Evolutionary conservation across 2,329 filamentous ascomycete genomes (phyloP).

Genomic region (Fusarium fracticaudum): DNA sequence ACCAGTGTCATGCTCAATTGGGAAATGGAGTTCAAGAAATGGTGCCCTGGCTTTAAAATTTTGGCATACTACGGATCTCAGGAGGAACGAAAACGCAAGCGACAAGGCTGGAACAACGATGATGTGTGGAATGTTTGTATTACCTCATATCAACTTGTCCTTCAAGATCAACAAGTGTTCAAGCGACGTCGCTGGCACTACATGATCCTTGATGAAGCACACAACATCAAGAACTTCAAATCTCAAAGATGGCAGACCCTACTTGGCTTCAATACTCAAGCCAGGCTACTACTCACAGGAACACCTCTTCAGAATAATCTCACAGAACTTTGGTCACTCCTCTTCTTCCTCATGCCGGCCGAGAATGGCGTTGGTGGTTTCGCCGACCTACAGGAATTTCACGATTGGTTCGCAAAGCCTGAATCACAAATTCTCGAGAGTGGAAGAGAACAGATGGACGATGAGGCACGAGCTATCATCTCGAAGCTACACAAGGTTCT

Average conservation of each 20-base stretch:
- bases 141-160: conserved; percentile 95
- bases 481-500: conserved; percentile 93
- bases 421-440: conserved; percentile 97
- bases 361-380: conserved; percentile 89
- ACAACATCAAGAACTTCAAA: conserved; percentile 99
- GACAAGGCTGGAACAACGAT: conserved; percentile 91
- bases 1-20: conserved; percentile 99
- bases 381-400: conserved; percentile 94
- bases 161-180: conserved; percentile 94
- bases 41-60: conserved; percentile 97
- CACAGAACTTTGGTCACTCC: conserved; percentile 93
- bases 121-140: conserved; percentile 97
- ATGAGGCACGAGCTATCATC: conserved; percentile 91
- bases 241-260: conserved; percentile 97
- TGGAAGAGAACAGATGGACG: conserved; percentile 91
- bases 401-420: conserved; percentile 93
- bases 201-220: conserved; percentile 96
- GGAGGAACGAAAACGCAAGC: conserved; percentile 90
- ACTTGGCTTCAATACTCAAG: conserved; percentile 90
- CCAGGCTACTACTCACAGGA: conserved; percentile 87
- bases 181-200: conserved; percentile 96
- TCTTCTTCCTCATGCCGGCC: conserved; percentile 96
- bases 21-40: conserved; percentile 99
- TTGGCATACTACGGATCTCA: conserved; percentile 95
- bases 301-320: conserved; percentile 97